A percentile compares a stretch with the other conserved stretches of the same genome.
Conservation (phyloP, 345 rosid species). For the Iberis pinnata region DNA sequence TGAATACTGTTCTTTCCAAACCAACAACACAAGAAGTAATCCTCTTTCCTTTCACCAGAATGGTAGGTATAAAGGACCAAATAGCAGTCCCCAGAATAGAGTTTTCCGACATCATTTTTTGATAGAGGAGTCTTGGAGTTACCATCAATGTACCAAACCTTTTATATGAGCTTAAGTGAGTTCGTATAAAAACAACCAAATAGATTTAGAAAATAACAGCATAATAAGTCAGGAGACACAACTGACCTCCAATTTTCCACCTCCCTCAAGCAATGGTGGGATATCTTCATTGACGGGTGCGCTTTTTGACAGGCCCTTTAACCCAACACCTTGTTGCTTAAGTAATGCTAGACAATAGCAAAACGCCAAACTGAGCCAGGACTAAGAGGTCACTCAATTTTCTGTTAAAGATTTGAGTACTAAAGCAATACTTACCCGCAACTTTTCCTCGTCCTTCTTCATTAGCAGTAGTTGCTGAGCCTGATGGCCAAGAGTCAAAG, state of each 20-base stretch:
- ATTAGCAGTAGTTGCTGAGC: slow-evolving; percentile 62
- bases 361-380: slow-evolving; percentile 20
- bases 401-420: slow-evolving; percentile 11
- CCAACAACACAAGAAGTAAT: slow-evolving; percentile 88
- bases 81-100: slow-evolving; percentile 94
- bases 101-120: slow-evolving; percentile 83
- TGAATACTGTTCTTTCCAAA: slow-evolving; percentile 80
- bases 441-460: slow-evolving; percentile 99
- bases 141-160: slow-evolving; percentile 92
- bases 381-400: background rate
- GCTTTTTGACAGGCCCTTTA: slow-evolving; percentile 70
- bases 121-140: slow-evolving; percentile 66
- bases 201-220: slow-evolving; percentile 1
- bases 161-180: slow-evolving; percentile 17
- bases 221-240: slow-evolving; percentile 15
- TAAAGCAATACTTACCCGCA: slow-evolving; percentile 53
- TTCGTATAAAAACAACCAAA: background rate
- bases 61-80: slow-evolving; percentile 80
- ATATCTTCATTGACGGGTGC: slow-evolving; percentile 78
- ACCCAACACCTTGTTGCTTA: slow-evolving; percentile 92
- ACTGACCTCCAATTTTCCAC: slow-evolving; percentile 92
- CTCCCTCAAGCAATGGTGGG: slow-evolving; percentile 91
- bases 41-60: slow-evolving; percentile 95
- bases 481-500: slow-evolving; percentile 95
- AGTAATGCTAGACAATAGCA: slow-evolving; percentile 54